Percentiles rank a stretch among this genome's conserved stretches.
Evolutionary conservation across 129 eudicot species (phyloP).

Genomic region (Saussurea involucrata): DNA sequence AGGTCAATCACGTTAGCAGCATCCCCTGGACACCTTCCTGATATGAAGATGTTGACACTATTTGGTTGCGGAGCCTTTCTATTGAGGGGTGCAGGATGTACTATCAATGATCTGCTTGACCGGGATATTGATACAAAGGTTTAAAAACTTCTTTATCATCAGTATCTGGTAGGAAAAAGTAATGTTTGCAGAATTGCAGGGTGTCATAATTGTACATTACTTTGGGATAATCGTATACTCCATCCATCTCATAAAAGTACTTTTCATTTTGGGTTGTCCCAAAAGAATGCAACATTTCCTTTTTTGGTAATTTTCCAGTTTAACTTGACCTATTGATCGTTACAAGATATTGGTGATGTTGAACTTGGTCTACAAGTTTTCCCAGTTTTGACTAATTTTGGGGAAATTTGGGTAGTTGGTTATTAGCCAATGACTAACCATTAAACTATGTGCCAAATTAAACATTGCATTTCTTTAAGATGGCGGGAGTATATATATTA

Average conservation of each 20-base stretch:
- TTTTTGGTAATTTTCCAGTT: not conserved
- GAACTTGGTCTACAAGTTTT: not conserved
- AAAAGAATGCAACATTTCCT: not conserved
- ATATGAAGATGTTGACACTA: slow-evolving; percentile 73
- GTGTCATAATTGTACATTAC: not conserved
- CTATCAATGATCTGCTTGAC: slow-evolving; percentile 90
- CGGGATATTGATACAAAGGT: slow-evolving; percentile 95
- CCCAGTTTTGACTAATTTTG: not conserved
- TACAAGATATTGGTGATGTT: not conserved
- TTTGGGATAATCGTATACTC: not conserved
- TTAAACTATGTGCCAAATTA: not conserved
- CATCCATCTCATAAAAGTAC: not conserved
- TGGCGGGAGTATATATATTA: not conserved
- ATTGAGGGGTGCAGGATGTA: slow-evolving; percentile 95
- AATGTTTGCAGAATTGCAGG: slow-evolving; percentile 1
- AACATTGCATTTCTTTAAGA: not conserved
- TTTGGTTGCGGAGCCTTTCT: slow-evolving; percentile 97
- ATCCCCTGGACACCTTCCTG: slow-evolving; percentile 78
- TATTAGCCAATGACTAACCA: not conserved
- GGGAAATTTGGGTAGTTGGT: not conserved
- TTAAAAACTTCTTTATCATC: not conserved
- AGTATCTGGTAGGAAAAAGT: not conserved
- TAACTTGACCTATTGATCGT: not conserved
- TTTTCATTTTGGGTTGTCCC: not conserved
- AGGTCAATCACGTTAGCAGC: slow-evolving; percentile 97